Conservation (phyloP, 495 filamentous ascomycete genomes). For the Penicillium lagena region DNA sequence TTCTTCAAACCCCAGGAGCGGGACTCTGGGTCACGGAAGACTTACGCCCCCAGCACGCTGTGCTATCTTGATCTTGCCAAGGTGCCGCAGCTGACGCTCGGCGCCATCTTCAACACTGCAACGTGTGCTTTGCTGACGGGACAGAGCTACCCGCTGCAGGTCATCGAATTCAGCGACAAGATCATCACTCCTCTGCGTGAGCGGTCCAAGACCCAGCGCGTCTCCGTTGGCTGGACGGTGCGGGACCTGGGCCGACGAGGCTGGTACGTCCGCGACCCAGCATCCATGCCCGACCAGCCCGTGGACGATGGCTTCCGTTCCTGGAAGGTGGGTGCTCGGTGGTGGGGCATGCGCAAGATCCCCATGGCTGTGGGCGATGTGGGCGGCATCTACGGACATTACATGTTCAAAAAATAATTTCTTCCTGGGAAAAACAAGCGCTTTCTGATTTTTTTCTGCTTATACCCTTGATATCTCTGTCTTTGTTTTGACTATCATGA, state of each 20-base stretch:
- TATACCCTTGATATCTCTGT: slow-evolving; percentile 19
- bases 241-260: slow-evolving; percentile 63
- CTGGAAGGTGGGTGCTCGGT: slow-evolving; percentile 89
- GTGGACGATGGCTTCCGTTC: slow-evolving; percentile 46
- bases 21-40: slow-evolving; percentile 14
- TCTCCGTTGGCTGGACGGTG: slow-evolving; percentile 56
- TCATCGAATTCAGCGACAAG: slow-evolving; percentile 72
- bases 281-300: slow-evolving; percentile 24
- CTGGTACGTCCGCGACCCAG: slow-evolving; percentile 59
- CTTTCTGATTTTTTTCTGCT: slow-evolving; percentile 6
- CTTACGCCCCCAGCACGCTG: slow-evolving; percentile 58
- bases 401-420: slow-evolving; percentile 68
- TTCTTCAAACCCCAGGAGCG: slow-evolving; percentile 31
- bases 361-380: slow-evolving; percentile 73
- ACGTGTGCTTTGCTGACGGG: slow-evolving; percentile 54
- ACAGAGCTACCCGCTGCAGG: slow-evolving; percentile 64
- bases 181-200: slow-evolving; percentile 55
- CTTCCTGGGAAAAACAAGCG: slow-evolving; percentile 8
- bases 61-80: slow-evolving; percentile 71
- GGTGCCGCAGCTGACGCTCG: slow-evolving; percentile 50
- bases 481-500: slow-evolving; percentile 15
- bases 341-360: slow-evolving; percentile 85
- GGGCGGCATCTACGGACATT: slow-evolving; percentile 79
- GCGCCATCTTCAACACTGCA: slow-evolving; percentile 53
- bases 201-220: slow-evolving; percentile 42